Percentiles rank a stretch among this genome's conserved stretches.
Evolutionary conservation across 228 moss, liverwort and hornwort genomes (phyloP).

Genomic region (Sphagnum magellanicum): DNA sequence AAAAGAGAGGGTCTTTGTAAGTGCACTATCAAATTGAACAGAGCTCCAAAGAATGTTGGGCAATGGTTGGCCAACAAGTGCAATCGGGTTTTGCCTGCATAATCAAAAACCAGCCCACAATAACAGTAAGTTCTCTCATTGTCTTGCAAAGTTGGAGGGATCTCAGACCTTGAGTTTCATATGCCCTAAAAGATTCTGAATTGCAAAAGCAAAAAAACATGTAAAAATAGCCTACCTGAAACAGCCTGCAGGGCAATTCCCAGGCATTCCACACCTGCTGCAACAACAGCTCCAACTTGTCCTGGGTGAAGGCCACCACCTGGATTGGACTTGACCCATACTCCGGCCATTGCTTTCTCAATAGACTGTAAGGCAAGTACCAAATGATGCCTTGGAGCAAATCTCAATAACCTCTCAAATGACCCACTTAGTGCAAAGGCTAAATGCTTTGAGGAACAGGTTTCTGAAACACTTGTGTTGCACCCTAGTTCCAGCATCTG

Average conservation of each 20-base stretch:
- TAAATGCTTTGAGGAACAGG: conserved; percentile 15
- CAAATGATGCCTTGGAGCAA: conserved; percentile 72
- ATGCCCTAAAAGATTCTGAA: not conserved
- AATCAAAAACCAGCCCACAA: not conserved
- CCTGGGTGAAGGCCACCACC: conserved; percentile 35
- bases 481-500: conserved; percentile 6
- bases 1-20: conserved; percentile 63
- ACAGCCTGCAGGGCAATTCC: conserved; percentile 70
- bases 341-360: conserved; percentile 75
- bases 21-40: conserved; percentile 69
- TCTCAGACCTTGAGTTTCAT: not conserved
- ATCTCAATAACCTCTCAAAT: conserved; percentile 57
- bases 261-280: conserved; percentile 79
- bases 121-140: too few species aligned
- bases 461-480: conserved; percentile 6
- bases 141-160: too few species aligned
- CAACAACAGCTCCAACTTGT: conserved; percentile 50
- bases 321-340: conserved; percentile 36
- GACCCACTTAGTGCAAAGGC: conserved; percentile 40
- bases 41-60: conserved; percentile 67
- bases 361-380: conserved; percentile 81
- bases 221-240: conserved; percentile 43
- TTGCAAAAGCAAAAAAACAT: not conserved
- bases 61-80: conserved; percentile 83
- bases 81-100: conserved; percentile 75